phyloP scores from a whole-genome alignment of 345 rosid genomes.

The Aethionema arabicum region DNA sequence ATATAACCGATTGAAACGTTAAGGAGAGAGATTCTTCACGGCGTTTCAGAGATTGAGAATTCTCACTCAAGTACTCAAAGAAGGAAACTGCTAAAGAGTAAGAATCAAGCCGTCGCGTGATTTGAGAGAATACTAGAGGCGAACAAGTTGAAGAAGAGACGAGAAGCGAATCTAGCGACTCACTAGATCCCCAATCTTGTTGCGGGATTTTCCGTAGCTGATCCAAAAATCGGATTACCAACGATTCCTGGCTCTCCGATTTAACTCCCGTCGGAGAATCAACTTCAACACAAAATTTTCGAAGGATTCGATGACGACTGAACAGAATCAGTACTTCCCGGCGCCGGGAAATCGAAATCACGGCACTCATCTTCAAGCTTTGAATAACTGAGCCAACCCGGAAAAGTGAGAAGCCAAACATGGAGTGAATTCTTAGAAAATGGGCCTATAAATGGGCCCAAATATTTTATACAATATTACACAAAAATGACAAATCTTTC shows the following conservation, averaged over 20 bases:
- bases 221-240: constrained; percentile 39
- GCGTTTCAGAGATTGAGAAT: constrained; percentile 34
- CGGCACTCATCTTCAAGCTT: constrained; percentile 31
- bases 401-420: constrained; percentile 1
- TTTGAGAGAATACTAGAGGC: constrained; percentile 42
- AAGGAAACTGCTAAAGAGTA: constrained; percentile 57
- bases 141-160: constrained; percentile 39
- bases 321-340: constrained; percentile 14
- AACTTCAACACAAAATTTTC: constrained; percentile 34
- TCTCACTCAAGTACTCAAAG: constrained; percentile 44
- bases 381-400: constrained; percentile 5
- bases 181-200: constrained; percentile 52
- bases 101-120: constrained; percentile 57
- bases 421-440: background rate
- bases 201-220: constrained; percentile 49
- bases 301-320: background rate
- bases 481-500: background rate
- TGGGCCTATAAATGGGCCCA: constrained; percentile 1
- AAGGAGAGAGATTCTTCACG: constrained; percentile 41
- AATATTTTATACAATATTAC: background rate
- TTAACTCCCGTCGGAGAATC: constrained; percentile 9
- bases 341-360: constrained; percentile 34
- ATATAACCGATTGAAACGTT: constrained; percentile 55
- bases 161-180: constrained; percentile 47
- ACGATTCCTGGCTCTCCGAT: constrained; percentile 36